Base-by-base conservation (phyloP, 495 filamentous ascomycete species). In the Margaritispora aquatica region DNA sequence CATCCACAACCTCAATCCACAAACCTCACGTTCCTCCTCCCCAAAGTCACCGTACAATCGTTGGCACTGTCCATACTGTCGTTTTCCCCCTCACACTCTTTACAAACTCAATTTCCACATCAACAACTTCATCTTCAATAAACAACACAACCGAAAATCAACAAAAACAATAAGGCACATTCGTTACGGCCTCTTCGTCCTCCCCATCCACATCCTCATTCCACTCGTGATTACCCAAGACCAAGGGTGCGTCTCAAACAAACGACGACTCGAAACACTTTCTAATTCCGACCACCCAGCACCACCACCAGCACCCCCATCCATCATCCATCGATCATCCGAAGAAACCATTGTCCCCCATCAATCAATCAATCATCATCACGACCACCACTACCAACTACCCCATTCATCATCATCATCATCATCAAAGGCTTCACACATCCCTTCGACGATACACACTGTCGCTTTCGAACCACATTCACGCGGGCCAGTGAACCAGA, bases 141-240 rank as follows among this genome's bases (percentile, higher is more conserved):
- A n/a, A n/a, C n/a, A n/a, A n/a, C n/a, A n/a, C n/a, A n/a, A n/a
- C n/a, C n/a, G n/a, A n/a, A n/a, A n/a, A n/a, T n/a, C n/a, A n/a
- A n/a, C n/a, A n/a, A n/a, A n/a, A n/a, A n/a, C n/a, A n/a, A n/a
- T n/a, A n/a, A n/a, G 65, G 65, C 61, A 62, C 65, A 64, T 50
- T 67, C 65, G 65, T 64, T 67, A 67, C 58, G 65, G 59, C 61
- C 65, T 63, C 51, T 41, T n/a, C n/a, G n/a, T n/a, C 21, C 46
- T n/a, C 31, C n/a, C 50, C 15, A 22, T 11, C 19, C 48, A 44
- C 38, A 10, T 9, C 54, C 19, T 51, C 55, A 46, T 61, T 57
- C 55, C 24, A 36, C 24, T n/a, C 34, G 29, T 41, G 19, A 47
- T 15, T 22, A 51, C 21, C 27, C 1, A 26, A 13, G 21, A 11